Conservation (phyloP, 495 filamentous ascomycete species). For the Penicillium flavigenum region DNA sequence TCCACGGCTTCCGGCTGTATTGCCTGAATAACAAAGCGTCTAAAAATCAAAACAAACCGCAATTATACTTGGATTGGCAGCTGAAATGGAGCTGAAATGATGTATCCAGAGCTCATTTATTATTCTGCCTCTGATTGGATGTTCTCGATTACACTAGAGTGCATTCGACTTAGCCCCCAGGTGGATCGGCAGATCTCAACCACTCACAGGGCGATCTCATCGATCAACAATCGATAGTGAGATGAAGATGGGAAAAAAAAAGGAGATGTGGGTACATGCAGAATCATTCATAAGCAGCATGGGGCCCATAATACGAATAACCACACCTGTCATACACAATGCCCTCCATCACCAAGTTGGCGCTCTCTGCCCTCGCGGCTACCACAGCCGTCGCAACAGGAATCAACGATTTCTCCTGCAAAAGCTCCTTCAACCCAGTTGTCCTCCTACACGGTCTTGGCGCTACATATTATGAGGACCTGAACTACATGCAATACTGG, state of each 20-base stretch:
- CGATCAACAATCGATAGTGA: slow-evolving; percentile 28
- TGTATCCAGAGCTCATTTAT: slow-evolving; percentile 6
- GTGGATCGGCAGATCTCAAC: slow-evolving; percentile 4
- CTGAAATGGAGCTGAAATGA: slow-evolving; percentile 3
- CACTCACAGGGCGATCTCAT: slow-evolving; percentile 14
- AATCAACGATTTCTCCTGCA: slow-evolving; percentile 46
- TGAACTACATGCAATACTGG: slow-evolving; percentile 52
- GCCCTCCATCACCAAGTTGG: slow-evolving; percentile 20
- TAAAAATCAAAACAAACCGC: neutral
- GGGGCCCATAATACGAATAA: neutral
- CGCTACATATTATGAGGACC: slow-evolving; percentile 51
- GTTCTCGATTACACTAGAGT: neutral
- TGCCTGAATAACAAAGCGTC: neutral
- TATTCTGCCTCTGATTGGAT: neutral
- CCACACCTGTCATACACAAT: slow-evolving; percentile 12
- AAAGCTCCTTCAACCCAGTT: slow-evolving; percentile 44
- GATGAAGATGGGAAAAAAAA: slow-evolving; percentile 14
- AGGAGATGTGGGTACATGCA: slow-evolving; percentile 6
- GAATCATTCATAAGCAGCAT: slow-evolving; percentile 8
- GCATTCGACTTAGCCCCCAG: neutral
- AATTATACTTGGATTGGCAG: neutral
- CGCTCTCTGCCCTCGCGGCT: slow-evolving; percentile 18
- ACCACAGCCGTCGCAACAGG: slow-evolving; percentile 22
- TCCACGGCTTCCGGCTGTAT: neutral
- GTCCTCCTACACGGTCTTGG: slow-evolving; percentile 54